Evolutionary conservation across 805 yeast species (phyloP).

Genomic region (Lipomyces oligophaga): DNA sequence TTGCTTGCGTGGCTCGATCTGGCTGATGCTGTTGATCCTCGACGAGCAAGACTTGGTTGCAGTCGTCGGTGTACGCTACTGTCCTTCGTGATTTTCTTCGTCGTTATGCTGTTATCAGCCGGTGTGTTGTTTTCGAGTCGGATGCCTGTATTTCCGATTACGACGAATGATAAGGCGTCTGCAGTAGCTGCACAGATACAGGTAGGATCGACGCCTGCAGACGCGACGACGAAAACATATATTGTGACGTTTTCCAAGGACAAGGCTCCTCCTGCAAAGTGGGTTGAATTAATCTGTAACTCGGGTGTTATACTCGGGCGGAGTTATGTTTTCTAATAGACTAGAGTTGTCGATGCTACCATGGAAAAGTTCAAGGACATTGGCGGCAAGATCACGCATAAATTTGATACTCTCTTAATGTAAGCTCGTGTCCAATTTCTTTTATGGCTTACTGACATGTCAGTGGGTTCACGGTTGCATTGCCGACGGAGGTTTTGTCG

Average conservation of each 20-base stretch:
- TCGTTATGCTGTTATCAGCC: constrained; percentile 4
- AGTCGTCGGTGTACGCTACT: constrained; percentile 2
- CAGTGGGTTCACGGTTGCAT: constrained; percentile 22
- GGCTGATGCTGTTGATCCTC: constrained; percentile 11
- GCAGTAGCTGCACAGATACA: constrained; percentile 5
- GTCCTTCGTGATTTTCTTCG: constrained; percentile 3
- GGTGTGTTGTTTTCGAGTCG: constrained; percentile 3
- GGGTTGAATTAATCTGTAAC: not conserved
- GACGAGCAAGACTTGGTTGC: not conserved
- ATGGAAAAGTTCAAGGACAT: constrained; percentile 13
- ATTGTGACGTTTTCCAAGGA: constrained; percentile 23
- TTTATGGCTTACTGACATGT: not conserved
- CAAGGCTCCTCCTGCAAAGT: constrained; percentile 24
- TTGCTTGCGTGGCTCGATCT: too few species aligned
- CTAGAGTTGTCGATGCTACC: constrained; percentile 15
- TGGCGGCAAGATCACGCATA: constrained; percentile 24
- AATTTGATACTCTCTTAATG: constrained; percentile 21
- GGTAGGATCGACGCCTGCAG: not conserved
- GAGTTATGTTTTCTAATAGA: not conserved
- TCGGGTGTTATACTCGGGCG: not conserved
- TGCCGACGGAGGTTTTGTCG: constrained; percentile 14
- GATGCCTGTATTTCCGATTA: constrained; percentile 10
- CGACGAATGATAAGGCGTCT: constrained; percentile 7
- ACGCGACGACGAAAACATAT: constrained; percentile 10
- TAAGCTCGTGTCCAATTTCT: not conserved